A percentile compares a stretch with the other conserved stretches of the same genome.
Conservation (phyloP, 176 grass and related monocot species). For the Dendrocalamus sinicus region DNA sequence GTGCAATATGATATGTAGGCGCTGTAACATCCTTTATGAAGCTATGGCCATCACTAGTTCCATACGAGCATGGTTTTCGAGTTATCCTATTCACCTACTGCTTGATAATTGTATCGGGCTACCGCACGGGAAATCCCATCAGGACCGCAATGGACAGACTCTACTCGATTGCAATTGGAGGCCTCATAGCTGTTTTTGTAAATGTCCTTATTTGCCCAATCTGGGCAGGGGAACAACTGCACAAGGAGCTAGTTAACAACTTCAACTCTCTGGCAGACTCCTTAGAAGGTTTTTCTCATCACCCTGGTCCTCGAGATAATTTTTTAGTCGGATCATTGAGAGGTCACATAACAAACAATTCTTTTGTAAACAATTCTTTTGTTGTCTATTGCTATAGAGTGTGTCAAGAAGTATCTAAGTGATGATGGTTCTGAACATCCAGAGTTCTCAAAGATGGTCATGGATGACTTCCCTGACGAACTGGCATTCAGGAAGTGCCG, state of each 20-base stretch:
- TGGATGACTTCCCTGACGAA: slow-evolving; percentile 75
- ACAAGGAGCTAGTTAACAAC: slow-evolving; percentile 75
- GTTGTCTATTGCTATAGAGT: slow-evolving; percentile 55
- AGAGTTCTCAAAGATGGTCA: slow-evolving; percentile 71
- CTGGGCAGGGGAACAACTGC: slow-evolving; percentile 84
- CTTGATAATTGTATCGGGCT: slow-evolving; percentile 81
- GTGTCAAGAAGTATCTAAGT: slow-evolving; percentile 82
- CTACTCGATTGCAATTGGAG: slow-evolving; percentile 85
- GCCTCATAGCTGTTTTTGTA: slow-evolving; percentile 69
- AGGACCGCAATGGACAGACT: slow-evolving; percentile 74
- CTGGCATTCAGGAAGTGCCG: slow-evolving; percentile 70
- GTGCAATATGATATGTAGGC: slow-evolving; percentile 54
- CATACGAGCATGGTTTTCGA: slow-evolving; percentile 80
- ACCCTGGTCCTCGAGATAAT: slow-evolving; percentile 8
- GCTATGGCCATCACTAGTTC: slow-evolving; percentile 75
- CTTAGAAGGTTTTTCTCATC: slow-evolving; percentile 64
- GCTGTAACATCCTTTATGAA: slow-evolving; percentile 86
- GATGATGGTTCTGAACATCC: slow-evolving; percentile 69
- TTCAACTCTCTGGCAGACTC: slow-evolving; percentile 77
- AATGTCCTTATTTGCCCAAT: slow-evolving; percentile 74
- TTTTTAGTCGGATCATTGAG: slow-evolving; percentile 14
- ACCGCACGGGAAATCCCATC: slow-evolving; percentile 78
- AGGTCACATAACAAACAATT: slow-evolving; percentile 16
- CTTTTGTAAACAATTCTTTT: slow-evolving; percentile 12
- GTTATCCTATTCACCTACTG: slow-evolving; percentile 90